Base-by-base conservation (phyloP, 2,329 filamentous ascomycete species). In the Phyllosticta citriasiana region DNA sequence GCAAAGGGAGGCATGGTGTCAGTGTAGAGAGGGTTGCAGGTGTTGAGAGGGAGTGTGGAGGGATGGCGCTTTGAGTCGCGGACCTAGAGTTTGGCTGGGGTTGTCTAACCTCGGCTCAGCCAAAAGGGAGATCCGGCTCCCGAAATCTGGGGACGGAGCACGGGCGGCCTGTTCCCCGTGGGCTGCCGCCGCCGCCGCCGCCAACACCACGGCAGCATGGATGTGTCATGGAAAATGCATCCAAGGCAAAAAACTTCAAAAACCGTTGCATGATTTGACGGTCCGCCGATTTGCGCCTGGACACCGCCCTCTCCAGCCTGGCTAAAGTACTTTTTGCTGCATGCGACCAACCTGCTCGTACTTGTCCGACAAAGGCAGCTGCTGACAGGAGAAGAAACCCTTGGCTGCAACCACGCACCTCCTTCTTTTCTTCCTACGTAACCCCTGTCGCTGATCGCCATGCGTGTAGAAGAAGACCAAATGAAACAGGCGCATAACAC, bases 1-100 rank as follows among this genome's bases (percentile, higher is more conserved):
- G 67, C 64, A 60, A 73, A 56, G 25, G 70, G 69, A 50, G 71
- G 66, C 70, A 72, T 62, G 7, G 30, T 57, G 27, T 30, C 27
- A 30, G 27, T 30, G 4, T 6, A 30, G 27, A 30, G 54, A 16
- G 5, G 54, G 40, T 40, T 3, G 24, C 26, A 8, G n/a, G n/a
- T 40, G 47, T 35, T 33, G 59, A 25, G 53, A 5, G 24, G 53
- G 33, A 24, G 51, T 53, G 53, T 56, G 25, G 30, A 40, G 53
- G 16, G 47, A 27, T 40, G 53, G 40, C 19, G 35, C 7, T 40
- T 22, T 10, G 51, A 53, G 51, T 53, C 24, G 51, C n/a, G 51
- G 47, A 24, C 27, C 25, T 51, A 14, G 47, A 26, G 59, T 26
- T 26, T 10, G 16, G 33, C 57, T 56, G 25, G 33, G 53, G 33